Percentiles rank a stretch among this genome's conserved stretches.
These are phyloP conservation scores for Acanthamoeba healyi DNA, from an alignment of 208 protist genomes.

Conservation along the genomic window DNA sequence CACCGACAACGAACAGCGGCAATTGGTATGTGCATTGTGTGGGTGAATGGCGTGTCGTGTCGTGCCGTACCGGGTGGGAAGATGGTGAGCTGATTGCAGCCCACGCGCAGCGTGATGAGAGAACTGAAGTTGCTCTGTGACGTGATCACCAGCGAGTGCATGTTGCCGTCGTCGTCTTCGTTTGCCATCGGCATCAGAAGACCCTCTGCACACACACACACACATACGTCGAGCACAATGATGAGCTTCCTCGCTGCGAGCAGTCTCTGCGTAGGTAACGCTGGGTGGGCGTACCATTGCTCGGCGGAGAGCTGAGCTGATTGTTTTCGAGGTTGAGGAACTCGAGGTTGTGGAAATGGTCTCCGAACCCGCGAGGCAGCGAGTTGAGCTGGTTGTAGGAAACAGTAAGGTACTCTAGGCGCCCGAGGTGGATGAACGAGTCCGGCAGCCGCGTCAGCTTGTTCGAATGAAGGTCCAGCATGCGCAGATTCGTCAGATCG, in stretches of 20 bases:
- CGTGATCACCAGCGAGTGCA: conserved; percentile 30
- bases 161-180: conserved; percentile 54
- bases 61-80: conserved; percentile 30
- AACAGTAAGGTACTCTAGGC: conserved; percentile 41
- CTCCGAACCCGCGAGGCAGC: conserved; percentile 30
- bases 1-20: too few relatives aligned
- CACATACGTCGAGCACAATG: not conserved
- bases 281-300: not conserved
- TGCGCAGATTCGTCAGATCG: conserved; percentile 34
- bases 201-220: not conserved
- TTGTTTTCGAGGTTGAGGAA: conserved; percentile 75
- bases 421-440: conserved; percentile 33
- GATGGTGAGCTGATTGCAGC: conserved; percentile 64
- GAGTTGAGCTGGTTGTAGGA: conserved; percentile 64
- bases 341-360: conserved; percentile 61
- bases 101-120: conserved; percentile 14
- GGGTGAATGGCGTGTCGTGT: not conserved
- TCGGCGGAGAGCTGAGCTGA: conserved; percentile 57
- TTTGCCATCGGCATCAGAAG: conserved; percentile 63
- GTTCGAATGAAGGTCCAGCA: conserved; percentile 67
- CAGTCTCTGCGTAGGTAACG: not conserved
- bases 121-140: conserved; percentile 27
- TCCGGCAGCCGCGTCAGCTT: conserved; percentile 55
- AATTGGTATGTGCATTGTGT: not conserved
- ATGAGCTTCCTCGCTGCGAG: not conserved